These are phyloP conservation scores for Phyllosticta citriasiana DNA, from an alignment of 2,329 filamentous ascomycete species.

Conservation along the genomic window DNA sequence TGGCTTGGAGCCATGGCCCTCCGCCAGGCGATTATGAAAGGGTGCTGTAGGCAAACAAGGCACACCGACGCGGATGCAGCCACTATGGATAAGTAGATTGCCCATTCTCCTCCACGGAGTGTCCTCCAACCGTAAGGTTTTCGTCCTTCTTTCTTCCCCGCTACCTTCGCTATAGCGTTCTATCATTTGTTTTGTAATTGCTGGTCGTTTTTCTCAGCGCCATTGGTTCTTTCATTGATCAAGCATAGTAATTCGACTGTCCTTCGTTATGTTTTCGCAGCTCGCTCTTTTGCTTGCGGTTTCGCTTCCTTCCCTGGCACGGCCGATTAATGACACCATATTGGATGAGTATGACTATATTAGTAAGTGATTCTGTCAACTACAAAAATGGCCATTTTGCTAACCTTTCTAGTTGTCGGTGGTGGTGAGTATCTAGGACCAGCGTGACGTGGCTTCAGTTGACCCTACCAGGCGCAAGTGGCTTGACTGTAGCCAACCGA, in stretches of 20 bases:
- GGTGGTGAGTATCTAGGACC: neutral
- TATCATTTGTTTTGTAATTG: neutral
- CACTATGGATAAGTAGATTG: neutral
- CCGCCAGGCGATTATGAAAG: neutral
- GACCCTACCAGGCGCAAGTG: neutral
- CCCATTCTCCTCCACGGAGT: neutral
- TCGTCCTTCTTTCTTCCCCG: neutral
- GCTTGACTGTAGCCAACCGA: slow-evolving; percentile 17
- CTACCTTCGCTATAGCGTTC: neutral
- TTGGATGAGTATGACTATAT: slow-evolving; percentile 5
- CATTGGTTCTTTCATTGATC: neutral
- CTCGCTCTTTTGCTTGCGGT: neutral
- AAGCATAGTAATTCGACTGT: neutral
- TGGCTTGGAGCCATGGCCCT: neutral
- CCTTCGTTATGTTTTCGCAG: neutral
- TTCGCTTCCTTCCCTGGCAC: neutral
- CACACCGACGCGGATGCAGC: neutral
- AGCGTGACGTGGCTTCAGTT: neutral
- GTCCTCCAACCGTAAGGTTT: neutral
- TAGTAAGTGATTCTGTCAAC: neutral
- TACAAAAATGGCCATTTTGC: neutral
- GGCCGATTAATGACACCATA: slow-evolving; percentile 2
- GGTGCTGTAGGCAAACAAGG: neutral
- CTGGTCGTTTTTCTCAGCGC: neutral
- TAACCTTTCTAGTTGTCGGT: slow-evolving; percentile 5